Evolutionary conservation across 1,139 yeast genomes (phyloP), one percentile per base, ranked within the genome.

Genomic region (Nakaseomyces delphensis): DNA sequence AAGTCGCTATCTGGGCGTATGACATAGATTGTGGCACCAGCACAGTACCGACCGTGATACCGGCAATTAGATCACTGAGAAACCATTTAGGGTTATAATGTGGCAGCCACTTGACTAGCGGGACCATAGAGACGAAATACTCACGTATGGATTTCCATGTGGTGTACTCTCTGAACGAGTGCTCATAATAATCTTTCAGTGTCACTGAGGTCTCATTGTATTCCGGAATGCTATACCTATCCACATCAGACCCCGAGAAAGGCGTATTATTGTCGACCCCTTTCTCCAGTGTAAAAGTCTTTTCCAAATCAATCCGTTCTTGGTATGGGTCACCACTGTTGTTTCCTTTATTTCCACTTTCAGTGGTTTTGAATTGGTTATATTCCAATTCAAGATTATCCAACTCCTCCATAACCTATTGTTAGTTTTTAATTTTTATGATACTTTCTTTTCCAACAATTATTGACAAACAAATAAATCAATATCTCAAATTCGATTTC

Each of bases 1-100:
- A 72, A 2, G 85, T 78, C 3, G 97, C 97, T 48, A 89, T 69
- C 57, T 76, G 79, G 8, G 96, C 96, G 60, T 89, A 89, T 0
- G 96, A 86, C 96, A 89, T 87, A 7, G 93, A 80, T 64, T 89
- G 97, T 2, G 97, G 96, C 24, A 89, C 95, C 53, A 87, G 73
- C 15, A 89, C 96, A 50, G 84, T 79, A 37, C 96, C 96, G 11
- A 87, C 95, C 2, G 96, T 84, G 46, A 89, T 72, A 59, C 96
- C 96, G 2, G 97, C 96, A 48, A 87, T 79, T 48, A 87, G 64
- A 63, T 89, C 97, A 38, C 89, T 77, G 47, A 77, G 75, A 16
- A 82, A 68, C 96, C 96, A 89, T 38, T 72, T 71, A 13, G 70
- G 57, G 57, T 89, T 89, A 64, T 87, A 89, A 57, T 86, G 84